Conservation (phyloP, 2,329 filamentous ascomycete genomes). For the Decorospora gaudefroyi region DNA sequence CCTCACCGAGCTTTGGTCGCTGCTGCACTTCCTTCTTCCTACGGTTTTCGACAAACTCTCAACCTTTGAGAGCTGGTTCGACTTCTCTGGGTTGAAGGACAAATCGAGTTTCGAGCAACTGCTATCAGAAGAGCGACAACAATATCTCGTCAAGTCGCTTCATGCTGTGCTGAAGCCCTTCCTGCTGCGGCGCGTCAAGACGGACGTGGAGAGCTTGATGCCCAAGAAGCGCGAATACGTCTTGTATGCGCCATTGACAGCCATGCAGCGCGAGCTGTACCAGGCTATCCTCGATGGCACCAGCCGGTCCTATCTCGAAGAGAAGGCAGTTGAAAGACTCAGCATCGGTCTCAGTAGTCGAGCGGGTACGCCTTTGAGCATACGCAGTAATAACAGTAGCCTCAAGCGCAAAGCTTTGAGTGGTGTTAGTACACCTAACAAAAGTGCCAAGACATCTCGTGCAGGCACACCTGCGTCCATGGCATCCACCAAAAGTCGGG, state of each 20-base stretch:
- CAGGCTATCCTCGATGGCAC: slow-evolving; percentile 67
- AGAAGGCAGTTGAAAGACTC: slow-evolving; percentile 72
- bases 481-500: slow-evolving; percentile 58
- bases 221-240: slow-evolving; percentile 98
- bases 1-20: slow-evolving; percentile 88
- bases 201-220: slow-evolving; percentile 87
- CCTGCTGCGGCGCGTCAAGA: slow-evolving; percentile 83
- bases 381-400: slow-evolving; percentile 52
- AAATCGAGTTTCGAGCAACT: slow-evolving; percentile 78
- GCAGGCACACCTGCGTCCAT: slow-evolving; percentile 70
- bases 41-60: slow-evolving; percentile 92
- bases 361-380: slow-evolving; percentile 55
- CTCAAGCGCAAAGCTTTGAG: slow-evolving; percentile 62
- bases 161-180: slow-evolving; percentile 93
- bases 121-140: slow-evolving; percentile 75
- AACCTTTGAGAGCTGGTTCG: slow-evolving; percentile 94
- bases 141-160: slow-evolving; percentile 81
- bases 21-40: slow-evolving; percentile 90
- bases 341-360: slow-evolving; percentile 50
- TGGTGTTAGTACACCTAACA: slow-evolving; percentile 59
- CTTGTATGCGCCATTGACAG: slow-evolving; percentile 87
- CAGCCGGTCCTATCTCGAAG: slow-evolving; percentile 66
- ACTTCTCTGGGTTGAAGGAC: slow-evolving; percentile 90
- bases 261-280: slow-evolving; percentile 90
- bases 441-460: slow-evolving; percentile 75